These are phyloP conservation scores for Candida saitoana DNA, from an alignment of 805 yeast genomes.

Conservation along the genomic window DNA sequence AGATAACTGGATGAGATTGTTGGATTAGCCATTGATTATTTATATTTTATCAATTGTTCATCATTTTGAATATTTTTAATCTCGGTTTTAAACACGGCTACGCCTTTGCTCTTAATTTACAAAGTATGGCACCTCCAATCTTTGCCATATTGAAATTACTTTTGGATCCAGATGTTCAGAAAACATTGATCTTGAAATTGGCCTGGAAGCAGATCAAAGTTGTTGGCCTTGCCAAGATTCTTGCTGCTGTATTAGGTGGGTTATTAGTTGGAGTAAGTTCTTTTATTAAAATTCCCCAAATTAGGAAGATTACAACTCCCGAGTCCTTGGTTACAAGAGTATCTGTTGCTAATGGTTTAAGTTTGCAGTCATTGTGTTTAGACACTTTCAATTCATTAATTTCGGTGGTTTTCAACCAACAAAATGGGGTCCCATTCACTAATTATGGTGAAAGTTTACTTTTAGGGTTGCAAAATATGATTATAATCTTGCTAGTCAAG, in stretches of 20 bases:
- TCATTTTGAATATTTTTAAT: no score
- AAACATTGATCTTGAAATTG: constrained; percentile 33
- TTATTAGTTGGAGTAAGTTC: constrained; percentile 35
- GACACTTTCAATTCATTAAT: constrained; percentile 35
- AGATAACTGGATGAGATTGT: no score
- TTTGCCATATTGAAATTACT: constrained; percentile 28
- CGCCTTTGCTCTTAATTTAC: background rate
- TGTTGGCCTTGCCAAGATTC: constrained; percentile 31
- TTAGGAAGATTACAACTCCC: constrained; percentile 30
- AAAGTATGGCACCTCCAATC: constrained; percentile 21
- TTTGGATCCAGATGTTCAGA: constrained; percentile 38
- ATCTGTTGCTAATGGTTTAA: constrained; percentile 34
- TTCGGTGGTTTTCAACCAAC: constrained; percentile 37
- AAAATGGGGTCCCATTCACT: constrained; percentile 29
- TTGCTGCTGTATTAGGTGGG: constrained; percentile 30
- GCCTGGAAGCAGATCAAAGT: constrained; percentile 32
- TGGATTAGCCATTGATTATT: background rate
- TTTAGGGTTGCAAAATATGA: constrained; percentile 36
- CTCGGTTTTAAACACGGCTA: constrained; percentile 3
- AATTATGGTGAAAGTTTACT: constrained; percentile 40
- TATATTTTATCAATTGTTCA: background rate
- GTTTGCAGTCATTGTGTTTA: constrained; percentile 31
- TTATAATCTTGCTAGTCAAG: constrained; percentile 31
- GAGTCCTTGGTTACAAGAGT: constrained; percentile 19
- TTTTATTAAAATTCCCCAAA: constrained; percentile 39